phyloP scores from a whole-genome alignment of 768 basidiomycete species.

The Amanita exitialis region DNA sequence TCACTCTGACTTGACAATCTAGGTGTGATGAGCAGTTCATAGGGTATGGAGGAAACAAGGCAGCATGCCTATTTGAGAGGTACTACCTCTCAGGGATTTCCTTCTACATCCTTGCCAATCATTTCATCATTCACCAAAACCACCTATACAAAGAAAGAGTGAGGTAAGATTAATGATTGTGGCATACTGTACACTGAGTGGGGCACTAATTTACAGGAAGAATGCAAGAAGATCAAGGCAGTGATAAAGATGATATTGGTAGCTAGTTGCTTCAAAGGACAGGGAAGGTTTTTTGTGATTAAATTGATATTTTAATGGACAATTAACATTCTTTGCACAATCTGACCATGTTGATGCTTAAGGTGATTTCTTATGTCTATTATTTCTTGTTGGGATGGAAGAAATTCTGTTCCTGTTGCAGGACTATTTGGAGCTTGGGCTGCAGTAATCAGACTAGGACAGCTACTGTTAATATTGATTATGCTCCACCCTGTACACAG shows the following conservation, averaged over 20 bases:
- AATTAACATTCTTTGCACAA: too few species aligned
- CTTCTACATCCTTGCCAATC: slow-evolving; percentile 77
- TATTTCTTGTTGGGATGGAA: too few species aligned
- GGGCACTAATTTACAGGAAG: slow-evolving; percentile 44
- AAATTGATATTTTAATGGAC: too few species aligned
- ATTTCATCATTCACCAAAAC: slow-evolving; percentile 85
- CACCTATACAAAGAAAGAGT: slow-evolving; percentile 67
- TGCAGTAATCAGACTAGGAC: too few species aligned
- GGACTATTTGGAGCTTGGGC: too few species aligned
- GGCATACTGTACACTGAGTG: slow-evolving; percentile 37
- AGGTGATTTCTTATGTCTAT: too few species aligned
- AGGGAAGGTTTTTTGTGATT: too few species aligned
- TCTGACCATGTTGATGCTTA: too few species aligned
- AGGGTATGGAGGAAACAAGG: slow-evolving; percentile 90
- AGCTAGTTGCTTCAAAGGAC: slow-evolving; percentile 18
- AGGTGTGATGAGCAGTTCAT: slow-evolving; percentile 88
- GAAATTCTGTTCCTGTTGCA: too few species aligned
- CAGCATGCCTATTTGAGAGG: slow-evolving; percentile 87
- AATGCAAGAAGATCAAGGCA: slow-evolving; percentile 58
- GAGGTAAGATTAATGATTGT: slow-evolving; percentile 46
- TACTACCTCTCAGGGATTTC: slow-evolving; percentile 79
- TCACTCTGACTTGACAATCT: slow-evolving; percentile 1
- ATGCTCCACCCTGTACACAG: too few species aligned
- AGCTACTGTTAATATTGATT: too few species aligned
- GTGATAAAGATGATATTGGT: slow-evolving; percentile 29